Percentiles rank a stretch among this genome's conserved stretches.
Conservation (phyloP, 768 basidiomycete species). For the Rhodotorula graminis region DNA sequence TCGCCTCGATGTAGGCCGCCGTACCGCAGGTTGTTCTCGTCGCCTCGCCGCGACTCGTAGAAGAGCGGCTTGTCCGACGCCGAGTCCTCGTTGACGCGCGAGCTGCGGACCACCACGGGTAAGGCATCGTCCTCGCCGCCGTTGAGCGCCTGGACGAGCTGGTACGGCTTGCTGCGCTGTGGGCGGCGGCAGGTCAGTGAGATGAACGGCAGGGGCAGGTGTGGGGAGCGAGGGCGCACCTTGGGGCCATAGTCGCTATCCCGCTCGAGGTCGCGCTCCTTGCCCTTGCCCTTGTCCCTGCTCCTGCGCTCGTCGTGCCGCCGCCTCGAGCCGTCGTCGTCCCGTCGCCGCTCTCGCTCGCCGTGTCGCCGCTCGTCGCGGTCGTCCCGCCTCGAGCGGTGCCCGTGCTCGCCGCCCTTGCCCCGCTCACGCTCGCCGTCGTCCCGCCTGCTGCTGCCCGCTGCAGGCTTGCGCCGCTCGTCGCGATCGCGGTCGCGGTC, state of each 20-base stretch:
- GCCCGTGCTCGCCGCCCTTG: background rate
- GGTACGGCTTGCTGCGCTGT: conserved; percentile 12
- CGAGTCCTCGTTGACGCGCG: background rate
- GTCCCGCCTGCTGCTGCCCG: background rate
- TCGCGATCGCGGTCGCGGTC: background rate
- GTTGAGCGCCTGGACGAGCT: background rate
- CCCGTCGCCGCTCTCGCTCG: background rate
- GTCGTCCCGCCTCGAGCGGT: background rate
- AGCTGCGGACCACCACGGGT: background rate
- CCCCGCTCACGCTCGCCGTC: background rate
- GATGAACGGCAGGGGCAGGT: accelerated
- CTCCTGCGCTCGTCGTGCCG: background rate
- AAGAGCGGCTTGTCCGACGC: conserved; percentile 15
- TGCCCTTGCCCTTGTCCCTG: background rate
- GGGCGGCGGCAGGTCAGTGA: background rate
- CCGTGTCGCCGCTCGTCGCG: background rate
- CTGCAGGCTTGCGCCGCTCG: background rate
- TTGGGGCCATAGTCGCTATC: conserved; percentile 5
- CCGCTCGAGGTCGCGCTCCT: background rate
- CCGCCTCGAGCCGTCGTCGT: too few relatives aligned
- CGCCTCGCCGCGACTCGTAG: conserved; percentile 31
- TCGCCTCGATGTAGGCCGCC: conserved; percentile 35
- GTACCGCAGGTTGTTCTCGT: conserved; percentile 33
- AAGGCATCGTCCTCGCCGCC: background rate
- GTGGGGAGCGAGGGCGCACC: background rate